Base-by-base conservation (phyloP, 164 flowering plant genomes). In the Hamamelis virginiana region DNA sequence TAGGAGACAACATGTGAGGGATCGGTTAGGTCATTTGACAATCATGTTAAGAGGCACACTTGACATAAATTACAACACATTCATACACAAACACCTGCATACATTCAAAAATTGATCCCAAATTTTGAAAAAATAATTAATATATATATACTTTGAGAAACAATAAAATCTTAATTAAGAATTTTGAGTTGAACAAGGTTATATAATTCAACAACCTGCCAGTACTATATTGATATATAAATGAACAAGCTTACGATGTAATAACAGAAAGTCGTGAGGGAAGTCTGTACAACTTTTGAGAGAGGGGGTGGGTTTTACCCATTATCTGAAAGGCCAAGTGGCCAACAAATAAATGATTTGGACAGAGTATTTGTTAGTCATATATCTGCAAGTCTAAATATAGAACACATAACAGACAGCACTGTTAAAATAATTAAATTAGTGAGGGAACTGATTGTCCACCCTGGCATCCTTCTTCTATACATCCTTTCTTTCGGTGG, bases 401-500 rank as follows among this genome's bases (percentile, higher is more conserved):
- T 16, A 59, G 28, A 13, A 22, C 27, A 28, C 64, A 56, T 47
- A 68, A 68, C 58, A 59, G 44, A 26, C 62, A 18, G 21, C 64
- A 15, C 65, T 46, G 65, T 56, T 14, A 46, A 22, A 25, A 59
- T 13, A 19, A 68, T 21, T 23, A 59, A 60, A 19, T 33, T 33
- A 33, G 41, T 33, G 41, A 33, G 41, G 9, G 8, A 25, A 43
- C 10, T 44, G 8, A 55, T 44, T 28, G 21, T 8, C 12, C 56
- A 22, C 25, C 18, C 16, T 22, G 33, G 44, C 43, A 41, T 28
- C 53, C 56, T 50, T 50, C 50, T 27, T 46, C 25, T 73, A 70
- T 62, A n/a, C 21, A 25, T 69, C 51, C 65, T 78, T 78, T 11
- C 68, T 59, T 48, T 70, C 71, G 11, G 67, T 57, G n/a, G 64